phyloP scores from a whole-genome alignment of 805 yeast genomes.

The Vanderwaltozyma yarrowii region DNA sequence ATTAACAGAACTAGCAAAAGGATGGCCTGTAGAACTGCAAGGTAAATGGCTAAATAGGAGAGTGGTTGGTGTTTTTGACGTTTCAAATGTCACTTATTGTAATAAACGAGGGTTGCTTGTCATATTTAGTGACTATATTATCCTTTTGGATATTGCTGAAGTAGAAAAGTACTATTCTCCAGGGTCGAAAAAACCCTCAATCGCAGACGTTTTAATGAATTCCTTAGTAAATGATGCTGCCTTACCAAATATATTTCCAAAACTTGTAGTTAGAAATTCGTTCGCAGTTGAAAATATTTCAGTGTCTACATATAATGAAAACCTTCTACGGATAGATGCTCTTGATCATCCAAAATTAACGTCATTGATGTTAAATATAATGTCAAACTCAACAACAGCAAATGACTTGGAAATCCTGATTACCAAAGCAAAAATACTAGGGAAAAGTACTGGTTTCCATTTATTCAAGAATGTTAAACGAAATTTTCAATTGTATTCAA shows the following conservation, averaged over 20 bases:
- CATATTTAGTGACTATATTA: constrained; percentile 68
- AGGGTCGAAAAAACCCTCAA: constrained; percentile 34
- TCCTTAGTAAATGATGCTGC: constrained; percentile 81
- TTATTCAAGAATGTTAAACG: constrained; percentile 45
- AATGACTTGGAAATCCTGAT: constrained; percentile 41
- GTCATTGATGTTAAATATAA: constrained; percentile 18
- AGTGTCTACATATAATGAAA: constrained; percentile 33
- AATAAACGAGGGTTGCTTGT: constrained; percentile 45
- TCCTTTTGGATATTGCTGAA: constrained; percentile 49
- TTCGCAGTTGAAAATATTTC: constrained; percentile 46
- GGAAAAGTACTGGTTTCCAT: constrained; percentile 79
- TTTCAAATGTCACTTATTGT: constrained; percentile 27
- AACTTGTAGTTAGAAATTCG: constrained; percentile 59
- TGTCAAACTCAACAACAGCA: constrained; percentile 37
- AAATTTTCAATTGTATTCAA: constrained; percentile 41
- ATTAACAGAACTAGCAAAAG: constrained; percentile 71
- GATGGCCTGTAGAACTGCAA: constrained; percentile 82
- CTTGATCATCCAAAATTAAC: constrained; percentile 10
- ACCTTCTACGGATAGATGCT: constrained; percentile 21
- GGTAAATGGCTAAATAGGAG: constrained; percentile 82
- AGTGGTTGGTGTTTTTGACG: constrained; percentile 66
- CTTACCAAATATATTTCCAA: constrained; percentile 51
- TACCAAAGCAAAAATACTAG: constrained; percentile 60
- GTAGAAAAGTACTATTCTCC: constrained; percentile 21
- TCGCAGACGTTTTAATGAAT: constrained; percentile 80